Conservation (phyloP, 192 early-diverging fungal species). For the Ambispora gerdemannii region DNA sequence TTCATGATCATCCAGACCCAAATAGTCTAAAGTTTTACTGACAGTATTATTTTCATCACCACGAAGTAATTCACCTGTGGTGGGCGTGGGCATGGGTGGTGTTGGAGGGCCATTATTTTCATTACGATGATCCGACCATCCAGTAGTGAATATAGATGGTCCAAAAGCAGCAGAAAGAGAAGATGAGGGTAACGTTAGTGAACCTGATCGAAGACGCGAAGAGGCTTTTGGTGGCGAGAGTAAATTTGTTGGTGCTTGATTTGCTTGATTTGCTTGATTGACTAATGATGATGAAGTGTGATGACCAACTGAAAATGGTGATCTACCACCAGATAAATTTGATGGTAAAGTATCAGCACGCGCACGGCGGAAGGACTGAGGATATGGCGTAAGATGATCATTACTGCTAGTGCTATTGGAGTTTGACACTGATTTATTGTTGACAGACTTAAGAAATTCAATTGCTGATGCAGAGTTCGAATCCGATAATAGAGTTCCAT, state of each 20-base stretch:
- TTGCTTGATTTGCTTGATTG: constrained; percentile 28
- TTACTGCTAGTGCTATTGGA: constrained; percentile 6
- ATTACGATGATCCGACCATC: constrained; percentile 45
- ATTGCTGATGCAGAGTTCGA: constrained; percentile 10
- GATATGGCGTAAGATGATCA: constrained; percentile 23
- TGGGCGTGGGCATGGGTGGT: constrained; percentile 45
- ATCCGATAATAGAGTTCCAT: constrained; percentile 25
- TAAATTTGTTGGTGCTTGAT: constrained; percentile 32
- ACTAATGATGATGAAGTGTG: constrained; percentile 30
- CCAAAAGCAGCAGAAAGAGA: constrained; percentile 54
- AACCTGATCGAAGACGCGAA: constrained; percentile 53
- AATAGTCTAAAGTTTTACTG: constrained; percentile 64
- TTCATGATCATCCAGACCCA: constrained; percentile 63
- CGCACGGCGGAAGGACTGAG: constrained; percentile 42
- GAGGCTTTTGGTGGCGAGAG: constrained; percentile 40
- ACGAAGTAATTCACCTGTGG: constrained; percentile 46
- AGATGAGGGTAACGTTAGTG: constrained; percentile 50
- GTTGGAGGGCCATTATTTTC: constrained; percentile 37
- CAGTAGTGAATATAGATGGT: constrained; percentile 56
- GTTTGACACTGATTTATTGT: not conserved
- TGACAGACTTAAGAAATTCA: constrained; percentile 22
- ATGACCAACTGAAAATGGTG: constrained; percentile 8
- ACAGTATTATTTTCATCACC: constrained; percentile 57
- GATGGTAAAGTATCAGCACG: constrained; percentile 51
- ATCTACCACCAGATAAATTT: constrained; percentile 26